Conservation (phyloP, 495 filamentous ascomycete genomes). For the Aspergillus heteromorphus region DNA sequence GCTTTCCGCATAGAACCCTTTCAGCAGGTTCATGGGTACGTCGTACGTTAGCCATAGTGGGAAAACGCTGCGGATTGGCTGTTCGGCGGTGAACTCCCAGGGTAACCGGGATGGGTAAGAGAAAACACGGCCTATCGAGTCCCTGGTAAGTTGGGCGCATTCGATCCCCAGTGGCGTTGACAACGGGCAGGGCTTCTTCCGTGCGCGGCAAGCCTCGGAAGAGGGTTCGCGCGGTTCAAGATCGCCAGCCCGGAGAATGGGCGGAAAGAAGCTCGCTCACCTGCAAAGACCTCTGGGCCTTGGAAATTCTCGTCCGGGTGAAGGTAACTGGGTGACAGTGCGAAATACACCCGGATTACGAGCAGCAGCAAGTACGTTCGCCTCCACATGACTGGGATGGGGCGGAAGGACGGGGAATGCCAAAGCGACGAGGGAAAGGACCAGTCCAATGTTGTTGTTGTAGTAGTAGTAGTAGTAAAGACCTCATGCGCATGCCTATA, state of each 20-base stretch:
- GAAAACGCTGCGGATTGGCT: constrained; percentile 90
- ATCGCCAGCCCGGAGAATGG: not conserved
- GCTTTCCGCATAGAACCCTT: constrained; percentile 73
- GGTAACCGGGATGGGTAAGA: constrained; percentile 77
- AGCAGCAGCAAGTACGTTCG: constrained; percentile 80
- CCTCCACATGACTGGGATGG: constrained; percentile 68
- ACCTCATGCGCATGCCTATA: constrained; percentile 16
- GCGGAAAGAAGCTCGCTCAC: constrained; percentile 56
- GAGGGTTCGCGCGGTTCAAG: no score
- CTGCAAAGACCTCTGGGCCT: constrained; percentile 92
- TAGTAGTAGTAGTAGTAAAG: no score
- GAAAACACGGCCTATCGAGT: constrained; percentile 71
- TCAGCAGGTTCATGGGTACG: constrained; percentile 81
- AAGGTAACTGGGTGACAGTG: constrained; percentile 88
- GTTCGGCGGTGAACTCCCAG: constrained; percentile 87
- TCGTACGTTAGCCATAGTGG: constrained; percentile 94
- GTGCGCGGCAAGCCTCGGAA: not conserved
- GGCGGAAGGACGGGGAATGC: not conserved
- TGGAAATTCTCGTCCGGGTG: constrained; percentile 99
- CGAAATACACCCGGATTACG: constrained; percentile 87
- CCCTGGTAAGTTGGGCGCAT: constrained; percentile 4
- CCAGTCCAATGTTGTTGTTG: not conserved
- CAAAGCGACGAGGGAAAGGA: not conserved
- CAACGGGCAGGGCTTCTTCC: not conserved
- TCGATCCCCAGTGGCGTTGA: not conserved